Conservation (phyloP, 345 rosid species). For the Durio zibethinus region DNA sequence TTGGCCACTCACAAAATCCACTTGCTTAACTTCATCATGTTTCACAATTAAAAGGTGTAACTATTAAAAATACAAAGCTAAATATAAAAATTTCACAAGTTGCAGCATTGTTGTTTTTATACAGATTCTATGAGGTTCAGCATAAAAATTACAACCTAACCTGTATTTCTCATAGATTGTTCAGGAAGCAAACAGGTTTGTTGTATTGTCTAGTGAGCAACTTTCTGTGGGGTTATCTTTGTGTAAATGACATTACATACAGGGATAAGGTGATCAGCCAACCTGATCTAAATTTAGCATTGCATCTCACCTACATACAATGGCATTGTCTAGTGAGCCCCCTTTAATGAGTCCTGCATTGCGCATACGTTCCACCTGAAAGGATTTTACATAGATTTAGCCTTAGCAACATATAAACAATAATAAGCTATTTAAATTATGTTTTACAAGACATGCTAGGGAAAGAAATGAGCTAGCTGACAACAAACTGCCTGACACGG, state of each 20-base stretch:
- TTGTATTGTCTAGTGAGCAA: too few species aligned
- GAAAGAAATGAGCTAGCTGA: neutral
- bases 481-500: neutral
- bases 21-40: neutral
- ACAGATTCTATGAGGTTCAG: neutral
- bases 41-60: neutral
- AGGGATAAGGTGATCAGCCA: neutral
- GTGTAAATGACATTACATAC: neutral
- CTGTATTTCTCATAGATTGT: neutral
- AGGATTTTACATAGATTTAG: constrained; percentile 9
- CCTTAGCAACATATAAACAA: constrained; percentile 6
- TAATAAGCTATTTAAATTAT: neutral
- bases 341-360: constrained; percentile 75
- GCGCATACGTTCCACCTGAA: constrained; percentile 76
- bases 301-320: constrained; percentile 69
- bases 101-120: neutral
- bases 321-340: constrained; percentile 77
- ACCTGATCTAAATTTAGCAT: neutral
- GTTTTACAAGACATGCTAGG: neutral
- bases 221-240: neutral
- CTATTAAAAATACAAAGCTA: neutral
- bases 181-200: neutral
- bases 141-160: neutral
- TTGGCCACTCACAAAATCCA: neutral
- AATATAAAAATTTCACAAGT: neutral